phyloP scores from a whole-genome alignment of 164 flowering plant species.

The Liquidambar formosana region DNA sequence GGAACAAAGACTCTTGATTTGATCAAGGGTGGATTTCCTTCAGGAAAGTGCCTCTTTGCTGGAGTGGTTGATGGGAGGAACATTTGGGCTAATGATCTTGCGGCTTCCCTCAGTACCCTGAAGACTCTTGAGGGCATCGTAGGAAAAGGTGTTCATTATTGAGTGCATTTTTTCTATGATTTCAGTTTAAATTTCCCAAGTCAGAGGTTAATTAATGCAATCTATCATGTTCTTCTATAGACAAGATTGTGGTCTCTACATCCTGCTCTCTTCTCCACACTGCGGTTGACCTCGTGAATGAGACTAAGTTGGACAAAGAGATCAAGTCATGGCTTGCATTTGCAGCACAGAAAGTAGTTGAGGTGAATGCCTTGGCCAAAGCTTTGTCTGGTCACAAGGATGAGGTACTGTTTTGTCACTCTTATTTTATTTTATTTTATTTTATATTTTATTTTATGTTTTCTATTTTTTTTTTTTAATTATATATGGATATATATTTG shows the following conservation, averaged over 20 bases:
- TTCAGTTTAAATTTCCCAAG: too few relatives aligned
- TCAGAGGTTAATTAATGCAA: not conserved
- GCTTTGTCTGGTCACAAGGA: slow-evolving; percentile 67
- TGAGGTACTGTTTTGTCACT: slow-evolving; percentile 41
- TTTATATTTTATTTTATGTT: not conserved
- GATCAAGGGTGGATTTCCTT: slow-evolving; percentile 58
- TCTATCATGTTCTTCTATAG: slow-evolving; percentile 28
- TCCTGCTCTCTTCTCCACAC: slow-evolving; percentile 86
- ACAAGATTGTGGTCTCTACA: slow-evolving; percentile 74
- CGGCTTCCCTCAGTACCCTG: slow-evolving; percentile 49
- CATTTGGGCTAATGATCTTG: slow-evolving; percentile 80
- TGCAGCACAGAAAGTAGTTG: slow-evolving; percentile 71
- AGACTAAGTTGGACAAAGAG: slow-evolving; percentile 69
- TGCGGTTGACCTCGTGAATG: slow-evolving; percentile 73
- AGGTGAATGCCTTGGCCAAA: slow-evolving; percentile 72
- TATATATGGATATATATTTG: too few relatives aligned
- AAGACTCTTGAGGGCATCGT: slow-evolving; percentile 60
- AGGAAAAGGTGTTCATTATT: slow-evolving; percentile 57
- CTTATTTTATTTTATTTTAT: not conserved
- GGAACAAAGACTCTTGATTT: slow-evolving; percentile 65
- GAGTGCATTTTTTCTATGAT: not conserved
- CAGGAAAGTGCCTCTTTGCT: slow-evolving; percentile 67
- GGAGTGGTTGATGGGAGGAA: slow-evolving; percentile 84
- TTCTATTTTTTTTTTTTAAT: not conserved
- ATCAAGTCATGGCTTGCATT: slow-evolving; percentile 81